Base-by-base conservation (phyloP, 2,329 filamentous ascomycete genomes). In the Pseudodiploospora longispora region DNA sequence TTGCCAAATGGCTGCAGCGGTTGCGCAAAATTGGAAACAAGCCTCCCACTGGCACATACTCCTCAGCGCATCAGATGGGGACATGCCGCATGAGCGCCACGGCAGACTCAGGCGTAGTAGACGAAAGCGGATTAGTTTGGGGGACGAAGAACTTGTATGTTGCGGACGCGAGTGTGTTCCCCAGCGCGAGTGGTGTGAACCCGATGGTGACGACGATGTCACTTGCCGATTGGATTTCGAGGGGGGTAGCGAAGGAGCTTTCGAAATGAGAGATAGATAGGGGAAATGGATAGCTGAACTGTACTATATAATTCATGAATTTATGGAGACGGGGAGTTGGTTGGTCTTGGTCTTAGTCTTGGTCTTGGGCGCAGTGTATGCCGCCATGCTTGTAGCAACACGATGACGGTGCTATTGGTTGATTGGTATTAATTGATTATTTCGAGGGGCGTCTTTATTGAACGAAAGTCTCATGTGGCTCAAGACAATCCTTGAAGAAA, bases 31-130 rank as follows among this genome's bases (percentile, higher is more conserved):
- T 77, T 19, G 71, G 74, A 34, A 74, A 73, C 40, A 67, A 64
- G 46, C 68, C 71, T 12, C 75, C 77, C 0, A 66, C 71, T 30
- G 68, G 71, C 27, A 59, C 67, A n/a, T 86, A 79, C 55, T 65
- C 71, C 30, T 84, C 80, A n/a, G 86, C 85, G 12, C 86, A 91
- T 62, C 86, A 90, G 67, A 90, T 90, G 85, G 83, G 85, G 27
- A 79, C 79, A 7, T 87, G 83, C 55, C 71, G 83, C 3, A 91
- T 90, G 86, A 79, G 78, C 47, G 68, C 69, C 36, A 63, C 61
- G 49, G 60, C 63, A 43, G 61, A 64, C 30, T 65, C 65, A 34
- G 78, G 79, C 29, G 80, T 82, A 9, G 80, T 83, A 3, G 76
- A 82, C 55, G 59, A 66, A 4, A 65, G 61, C 48, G 80, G 80